These are phyloP conservation scores for Beauveria bassiana DNA, from an alignment of 2,329 filamentous ascomycete species.

Conservation along the genomic window DNA sequence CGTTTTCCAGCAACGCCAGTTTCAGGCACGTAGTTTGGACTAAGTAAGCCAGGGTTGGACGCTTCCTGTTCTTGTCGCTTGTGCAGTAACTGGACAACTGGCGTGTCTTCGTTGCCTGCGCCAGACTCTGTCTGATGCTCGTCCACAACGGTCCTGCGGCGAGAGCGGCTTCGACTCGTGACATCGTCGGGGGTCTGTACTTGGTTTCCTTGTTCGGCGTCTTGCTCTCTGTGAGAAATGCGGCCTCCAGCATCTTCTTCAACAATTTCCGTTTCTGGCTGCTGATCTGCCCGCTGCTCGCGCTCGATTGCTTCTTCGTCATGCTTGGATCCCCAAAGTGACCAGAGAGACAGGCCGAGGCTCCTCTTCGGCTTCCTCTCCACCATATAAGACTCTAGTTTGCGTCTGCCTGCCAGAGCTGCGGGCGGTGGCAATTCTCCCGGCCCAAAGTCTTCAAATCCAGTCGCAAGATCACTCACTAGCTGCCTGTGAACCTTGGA, in stretches of 20 bases:
- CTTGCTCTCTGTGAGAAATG: constrained; percentile 15
- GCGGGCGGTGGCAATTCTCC: constrained; percentile 77
- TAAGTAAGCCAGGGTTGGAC: constrained; percentile 35
- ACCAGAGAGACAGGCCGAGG: constrained; percentile 76
- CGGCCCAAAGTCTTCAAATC: constrained; percentile 61
- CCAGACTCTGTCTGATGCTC: constrained; percentile 38
- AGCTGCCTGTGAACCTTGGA: constrained; percentile 65
- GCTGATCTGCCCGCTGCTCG: constrained; percentile 43
- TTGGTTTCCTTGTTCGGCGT: constrained; percentile 31
- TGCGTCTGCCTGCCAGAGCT: constrained; percentile 66
- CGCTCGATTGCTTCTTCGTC: constrained; percentile 65
- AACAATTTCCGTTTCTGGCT: constrained; percentile 23
- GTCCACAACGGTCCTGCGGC: constrained; percentile 40
- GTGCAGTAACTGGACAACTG: constrained; percentile 36
- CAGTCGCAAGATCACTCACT: constrained; percentile 62
- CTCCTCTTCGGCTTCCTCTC: constrained; percentile 56
- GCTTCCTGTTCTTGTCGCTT: constrained; percentile 31
- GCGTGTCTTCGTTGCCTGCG: constrained; percentile 30
- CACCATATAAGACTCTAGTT: constrained; percentile 30
- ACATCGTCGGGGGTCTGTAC: constrained; percentile 16
- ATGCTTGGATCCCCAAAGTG: constrained; percentile 79
- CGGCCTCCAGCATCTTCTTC: constrained; percentile 32
- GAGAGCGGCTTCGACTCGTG: constrained; percentile 32
- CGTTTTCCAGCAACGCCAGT: constrained; percentile 52
- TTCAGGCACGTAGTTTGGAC: constrained; percentile 34